Conservation (phyloP, 495 filamentous ascomycete genomes). For the Geopyxis carbonaria region DNA sequence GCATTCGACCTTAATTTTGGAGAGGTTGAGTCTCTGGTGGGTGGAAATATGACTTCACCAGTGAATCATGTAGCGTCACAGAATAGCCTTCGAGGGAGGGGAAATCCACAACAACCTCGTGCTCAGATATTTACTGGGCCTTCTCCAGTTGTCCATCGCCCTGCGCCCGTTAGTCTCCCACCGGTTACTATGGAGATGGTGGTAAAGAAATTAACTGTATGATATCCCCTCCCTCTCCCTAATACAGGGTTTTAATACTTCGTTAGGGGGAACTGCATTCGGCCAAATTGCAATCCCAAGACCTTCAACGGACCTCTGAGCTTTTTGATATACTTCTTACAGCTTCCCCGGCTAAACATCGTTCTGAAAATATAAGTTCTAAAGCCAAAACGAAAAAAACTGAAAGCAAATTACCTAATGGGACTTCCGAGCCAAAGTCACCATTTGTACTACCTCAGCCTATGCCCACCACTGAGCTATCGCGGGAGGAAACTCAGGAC, state of each 20-base stretch:
- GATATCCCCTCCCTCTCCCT: constrained; percentile 21
- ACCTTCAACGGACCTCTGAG: constrained; percentile 62
- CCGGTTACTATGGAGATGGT: constrained; percentile 83
- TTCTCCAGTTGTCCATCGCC: too few species aligned
- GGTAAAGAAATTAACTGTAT: constrained; percentile 80
- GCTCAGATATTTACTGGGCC: constrained; percentile 18
- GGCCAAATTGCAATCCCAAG: constrained; percentile 71
- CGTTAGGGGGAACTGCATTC: constrained; percentile 70
- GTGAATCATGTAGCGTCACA: constrained; percentile 36
- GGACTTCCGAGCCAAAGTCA: constrained; percentile 25
- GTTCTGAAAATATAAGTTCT: constrained; percentile 25
- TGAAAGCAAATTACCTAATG: constrained; percentile 33
- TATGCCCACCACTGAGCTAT: constrained; percentile 5
- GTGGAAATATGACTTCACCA: constrained; percentile 42
- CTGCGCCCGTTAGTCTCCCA: too few species aligned
- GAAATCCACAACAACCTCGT: constrained; percentile 50
- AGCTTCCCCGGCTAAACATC: constrained; percentile 52
- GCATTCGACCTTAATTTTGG: constrained; percentile 81
- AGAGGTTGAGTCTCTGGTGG: constrained; percentile 58
- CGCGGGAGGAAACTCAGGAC: constrained; percentile 3
- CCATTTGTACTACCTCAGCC: constrained; percentile 6
- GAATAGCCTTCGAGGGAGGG: constrained; percentile 46
- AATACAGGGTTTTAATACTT: constrained; percentile 8
- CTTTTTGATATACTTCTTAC: constrained; percentile 61
- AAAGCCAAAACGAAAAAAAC: constrained; percentile 27